A percentile compares a stretch with the other conserved stretches of the same genome.
Evolutionary conservation across 805 yeast species (phyloP).

Genomic region (Candida odintsovae): DNA sequence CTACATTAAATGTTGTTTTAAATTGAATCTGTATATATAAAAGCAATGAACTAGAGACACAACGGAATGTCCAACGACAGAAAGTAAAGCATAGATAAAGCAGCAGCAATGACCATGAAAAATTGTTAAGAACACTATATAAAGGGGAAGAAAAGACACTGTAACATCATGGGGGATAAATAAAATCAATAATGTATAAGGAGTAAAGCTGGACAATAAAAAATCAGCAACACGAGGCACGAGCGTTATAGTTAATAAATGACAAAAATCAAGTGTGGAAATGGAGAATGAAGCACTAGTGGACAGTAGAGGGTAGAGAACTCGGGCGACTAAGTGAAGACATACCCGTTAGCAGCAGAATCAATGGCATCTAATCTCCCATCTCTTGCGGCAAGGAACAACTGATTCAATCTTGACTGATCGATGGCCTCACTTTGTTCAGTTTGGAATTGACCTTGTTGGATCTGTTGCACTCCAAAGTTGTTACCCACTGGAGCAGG

Average conservation of each 20-base stretch:
- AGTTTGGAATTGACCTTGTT: slow-evolving; percentile 14
- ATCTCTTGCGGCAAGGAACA: slow-evolving; percentile 50
- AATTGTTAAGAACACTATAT: neutral
- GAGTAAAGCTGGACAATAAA: neutral
- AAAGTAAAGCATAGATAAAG: neutral
- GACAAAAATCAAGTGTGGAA: neutral
- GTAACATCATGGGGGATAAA: neutral
- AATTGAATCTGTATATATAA: neutral
- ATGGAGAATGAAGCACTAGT: neutral
- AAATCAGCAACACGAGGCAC: neutral
- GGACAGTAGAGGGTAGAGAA: neutral
- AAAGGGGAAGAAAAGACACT: neutral
- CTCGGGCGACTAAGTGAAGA: slow-evolving; percentile 1
- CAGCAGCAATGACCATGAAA: neutral
- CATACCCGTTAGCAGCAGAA: slow-evolving; percentile 36
- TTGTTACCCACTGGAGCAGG: neutral
- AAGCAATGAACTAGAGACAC: neutral
- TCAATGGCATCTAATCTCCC: slow-evolving; percentile 50
- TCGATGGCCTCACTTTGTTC: slow-evolving; percentile 32
- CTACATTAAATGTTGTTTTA: neutral
- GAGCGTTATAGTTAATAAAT: neutral
- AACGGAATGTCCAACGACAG: neutral
- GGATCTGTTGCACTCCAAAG: slow-evolving; percentile 15
- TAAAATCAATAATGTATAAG: neutral
- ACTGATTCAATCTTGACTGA: slow-evolving; percentile 41